These are phyloP conservation scores for Lycium ferocissimum DNA, from an alignment of 257 asterid genomes.

Conservation along the genomic window DNA sequence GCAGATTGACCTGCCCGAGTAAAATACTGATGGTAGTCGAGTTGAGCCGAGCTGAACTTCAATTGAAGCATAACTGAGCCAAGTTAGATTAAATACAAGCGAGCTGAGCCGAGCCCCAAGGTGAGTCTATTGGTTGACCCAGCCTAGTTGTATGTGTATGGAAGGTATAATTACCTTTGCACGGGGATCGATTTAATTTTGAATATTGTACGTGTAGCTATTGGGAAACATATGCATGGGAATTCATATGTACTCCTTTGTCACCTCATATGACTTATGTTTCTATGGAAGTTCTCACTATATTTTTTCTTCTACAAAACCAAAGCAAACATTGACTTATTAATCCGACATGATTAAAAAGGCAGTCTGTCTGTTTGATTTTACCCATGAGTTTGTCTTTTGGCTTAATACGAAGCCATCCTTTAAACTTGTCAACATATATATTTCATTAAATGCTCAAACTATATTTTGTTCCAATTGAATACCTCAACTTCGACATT, in stretches of 20 bases:
- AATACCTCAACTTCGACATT: too few relatives aligned
- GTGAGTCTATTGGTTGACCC: neutral
- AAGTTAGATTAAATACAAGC: neutral
- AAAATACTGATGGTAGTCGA: neutral
- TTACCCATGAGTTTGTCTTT: conserved; percentile 45
- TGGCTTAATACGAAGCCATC: neutral
- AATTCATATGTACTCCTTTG: conserved; percentile 35
- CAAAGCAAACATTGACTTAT: conserved; percentile 28
- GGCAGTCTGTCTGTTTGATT: conserved; percentile 36
- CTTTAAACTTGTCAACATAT: too few relatives aligned
- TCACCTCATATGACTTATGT: conserved; percentile 27
- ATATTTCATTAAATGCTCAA: too few relatives aligned
- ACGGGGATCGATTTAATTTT: neutral
- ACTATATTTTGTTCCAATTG: too few relatives aligned
- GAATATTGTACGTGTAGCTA: conserved; percentile 27
- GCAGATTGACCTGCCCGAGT: too few relatives aligned
- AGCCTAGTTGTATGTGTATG: neutral
- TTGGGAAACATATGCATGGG: conserved; percentile 36
- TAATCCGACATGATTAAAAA: conserved; percentile 28
- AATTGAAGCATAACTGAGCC: too few relatives aligned
- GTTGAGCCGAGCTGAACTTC: too few relatives aligned
- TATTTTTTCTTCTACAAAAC: neutral
- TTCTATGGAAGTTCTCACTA: conserved; percentile 17
- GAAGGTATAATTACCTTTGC: neutral
- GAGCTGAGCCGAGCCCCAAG: neutral